Evolutionary conservation across 768 basidiomycete species (phyloP).

Genomic region (Tremella yokohamensis): DNA sequence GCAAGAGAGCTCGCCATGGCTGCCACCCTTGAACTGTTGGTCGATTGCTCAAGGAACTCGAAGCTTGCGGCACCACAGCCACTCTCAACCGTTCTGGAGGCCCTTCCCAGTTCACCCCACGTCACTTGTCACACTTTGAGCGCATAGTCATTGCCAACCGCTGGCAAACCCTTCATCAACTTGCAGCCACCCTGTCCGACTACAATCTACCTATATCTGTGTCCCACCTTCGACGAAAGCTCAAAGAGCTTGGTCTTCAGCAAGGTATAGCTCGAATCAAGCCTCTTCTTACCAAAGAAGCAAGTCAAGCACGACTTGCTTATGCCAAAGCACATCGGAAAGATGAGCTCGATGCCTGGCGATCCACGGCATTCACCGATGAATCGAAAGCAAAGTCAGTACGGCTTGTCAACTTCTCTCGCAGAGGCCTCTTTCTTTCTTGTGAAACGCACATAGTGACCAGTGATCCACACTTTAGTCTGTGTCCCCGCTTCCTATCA

Average conservation of each 20-base stretch:
- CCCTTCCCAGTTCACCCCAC: background rate
- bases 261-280: conserved; percentile 9
- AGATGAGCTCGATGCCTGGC: conserved; percentile 7
- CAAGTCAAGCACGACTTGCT: background rate
- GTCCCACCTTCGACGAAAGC: conserved; percentile 5
- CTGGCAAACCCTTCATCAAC: background rate
- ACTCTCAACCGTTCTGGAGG: background rate
- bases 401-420: too few species aligned
- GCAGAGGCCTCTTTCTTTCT: too few species aligned
- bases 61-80: background rate
- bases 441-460: too few species aligned
- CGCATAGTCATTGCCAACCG: background rate
- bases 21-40: conserved; percentile 10
- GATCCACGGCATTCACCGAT: conserved; percentile 11
- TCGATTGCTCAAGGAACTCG: background rate
- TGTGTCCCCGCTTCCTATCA: too few species aligned
- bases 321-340: conserved; percentile 6
- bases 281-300: conserved; percentile 2
- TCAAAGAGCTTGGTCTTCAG: conserved; percentile 11
- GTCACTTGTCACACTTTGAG: background rate
- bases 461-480: too few species aligned
- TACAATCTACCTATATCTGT: conserved; percentile 2
- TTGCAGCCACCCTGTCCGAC: background rate
- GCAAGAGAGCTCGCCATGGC: conserved; percentile 1
- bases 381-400: too few species aligned